Base-by-base conservation (phyloP, 306 rosid species). In the Cucurbita argyrosperma region DNA sequence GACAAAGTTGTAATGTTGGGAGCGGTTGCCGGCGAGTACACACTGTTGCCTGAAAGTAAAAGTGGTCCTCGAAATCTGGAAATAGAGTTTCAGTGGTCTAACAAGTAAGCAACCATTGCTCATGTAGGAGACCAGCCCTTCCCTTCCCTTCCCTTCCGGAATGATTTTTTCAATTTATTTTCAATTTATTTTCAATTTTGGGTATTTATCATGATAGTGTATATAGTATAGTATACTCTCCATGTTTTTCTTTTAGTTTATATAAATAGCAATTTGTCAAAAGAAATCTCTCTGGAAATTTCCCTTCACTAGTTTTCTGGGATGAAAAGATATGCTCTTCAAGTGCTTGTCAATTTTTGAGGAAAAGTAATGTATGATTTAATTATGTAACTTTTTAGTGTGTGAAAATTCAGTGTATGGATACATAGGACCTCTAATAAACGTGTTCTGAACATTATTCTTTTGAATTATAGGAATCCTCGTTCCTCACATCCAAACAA, bases 11-110 rank as follows among this genome's bases (percentile, higher is more conserved):
- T 95, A 81, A 95, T 95, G 99, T 87, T 95, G 69, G 97, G 99
- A 79, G 89, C 97, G 14, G 97, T 95, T 46, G 91, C 97, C 8
- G 96, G 99, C 16, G 97, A 95, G 78, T 95, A 95, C 86, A 88
- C 96, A 5, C 79, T 95, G 10, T 82, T 95, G 79, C 99, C 99
- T 0, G 85, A 89, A 86, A 95, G 99, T 87, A 95, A 87, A 87
- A 91, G 90, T 66, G 99, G 97, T 16, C 96, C 96, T 2, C 84
- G 99, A 85, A 91, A 91, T 81, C 85, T 91, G 73, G 96, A 95
- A 87, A 95, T 91, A 78, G 99, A 95, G 80, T 95, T 95, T 82
- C 99, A 95, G 74, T 91, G 99, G 96, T 95, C 97, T 81, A 89
- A 89, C 87, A 88, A 88, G 80, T 87, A 85, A 89, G 46, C 52